A percentile compares a stretch with the other conserved stretches of the same genome.
Conservation (phyloP, 1,284 basidiomycete genomes). For the Leccinum pseudoinsigne region DNA sequence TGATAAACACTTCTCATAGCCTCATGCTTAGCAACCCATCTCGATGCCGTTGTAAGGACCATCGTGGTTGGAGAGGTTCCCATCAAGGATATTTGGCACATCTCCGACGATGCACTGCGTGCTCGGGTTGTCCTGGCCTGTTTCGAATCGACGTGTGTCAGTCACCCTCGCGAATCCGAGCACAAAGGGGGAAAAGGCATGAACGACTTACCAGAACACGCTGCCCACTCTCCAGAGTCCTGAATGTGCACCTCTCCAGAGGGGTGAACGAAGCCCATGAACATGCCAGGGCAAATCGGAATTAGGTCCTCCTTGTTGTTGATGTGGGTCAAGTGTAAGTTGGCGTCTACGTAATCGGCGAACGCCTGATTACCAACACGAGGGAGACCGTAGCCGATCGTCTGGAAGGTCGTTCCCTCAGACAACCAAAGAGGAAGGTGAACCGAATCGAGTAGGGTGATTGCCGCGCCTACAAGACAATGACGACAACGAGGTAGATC, state of each 20-base stretch:
- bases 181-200: slow-evolving; percentile 11
- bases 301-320: slow-evolving; percentile 53
- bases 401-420: slow-evolving; percentile 32
- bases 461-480: slow-evolving; percentile 41
- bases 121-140: slow-evolving; percentile 59
- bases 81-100: slow-evolving; percentile 51
- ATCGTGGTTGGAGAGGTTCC: slow-evolving; percentile 47
- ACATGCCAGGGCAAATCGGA: slow-evolving; percentile 50
- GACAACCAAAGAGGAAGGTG: slow-evolving; percentile 42
- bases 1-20: not conserved
- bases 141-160: slow-evolving; percentile 42
- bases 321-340: slow-evolving; percentile 46
- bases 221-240: slow-evolving; percentile 45
- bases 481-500: not conserved
- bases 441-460: slow-evolving; percentile 50
- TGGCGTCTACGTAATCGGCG: slow-evolving; percentile 56
- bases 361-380: slow-evolving; percentile 68
- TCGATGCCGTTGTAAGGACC: slow-evolving; percentile 59
- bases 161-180: slow-evolving; percentile 59
- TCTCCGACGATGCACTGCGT: slow-evolving; percentile 54
- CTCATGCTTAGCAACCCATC: slow-evolving; percentile 42
- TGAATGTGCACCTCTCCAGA: slow-evolving; percentile 61
- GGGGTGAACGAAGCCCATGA: slow-evolving; percentile 55
- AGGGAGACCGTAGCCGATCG: slow-evolving; percentile 56
- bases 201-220: slow-evolving; percentile 41